These are phyloP conservation scores for Misopates orontium DNA, from an alignment of 257 asterid genomes.

Conservation along the genomic window DNA sequence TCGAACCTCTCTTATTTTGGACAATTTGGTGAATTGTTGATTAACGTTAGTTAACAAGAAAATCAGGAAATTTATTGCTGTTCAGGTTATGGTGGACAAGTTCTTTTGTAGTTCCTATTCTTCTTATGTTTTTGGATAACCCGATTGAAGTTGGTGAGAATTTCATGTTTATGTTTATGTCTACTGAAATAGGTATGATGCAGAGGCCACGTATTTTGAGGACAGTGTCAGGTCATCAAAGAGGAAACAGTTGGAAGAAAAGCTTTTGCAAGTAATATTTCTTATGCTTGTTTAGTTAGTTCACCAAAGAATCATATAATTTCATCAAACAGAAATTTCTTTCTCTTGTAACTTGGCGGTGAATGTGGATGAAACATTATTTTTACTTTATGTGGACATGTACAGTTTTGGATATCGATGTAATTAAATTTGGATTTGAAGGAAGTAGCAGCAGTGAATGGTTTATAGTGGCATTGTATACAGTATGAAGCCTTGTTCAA, in stretches of 20 bases:
- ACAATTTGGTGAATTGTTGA: conserved; percentile 2
- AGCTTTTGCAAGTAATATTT: conserved; percentile 76
- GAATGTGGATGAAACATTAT: neutral
- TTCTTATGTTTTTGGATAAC: conserved; percentile 14
- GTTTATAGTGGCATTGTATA: neutral
- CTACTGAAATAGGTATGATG: conserved; percentile 66
- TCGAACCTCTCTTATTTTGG: conserved; percentile 5
- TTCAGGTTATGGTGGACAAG: conserved; percentile 14
- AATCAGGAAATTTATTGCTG: neutral
- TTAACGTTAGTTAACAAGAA: neutral
- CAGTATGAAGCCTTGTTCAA: conserved; percentile 4
- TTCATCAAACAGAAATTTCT: conserved; percentile 3
- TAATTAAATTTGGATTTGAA: neutral
- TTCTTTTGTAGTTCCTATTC: neutral
- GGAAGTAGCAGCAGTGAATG: neutral
- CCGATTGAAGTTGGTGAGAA: conserved; percentile 19
- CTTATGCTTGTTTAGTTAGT: conserved; percentile 11
- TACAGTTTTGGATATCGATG: neutral
- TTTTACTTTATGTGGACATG: conserved; percentile 13
- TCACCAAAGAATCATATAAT: conserved; percentile 2
- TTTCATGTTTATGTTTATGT: conserved; percentile 8
- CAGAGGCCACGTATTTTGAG: conserved; percentile 86
- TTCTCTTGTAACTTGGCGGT: conserved; percentile 9
- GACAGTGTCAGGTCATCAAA: conserved; percentile 85
- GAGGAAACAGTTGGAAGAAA: conserved; percentile 87